Evolutionary conservation across 306 rosid species (phyloP).

Genomic region (Lablab purpureus): DNA sequence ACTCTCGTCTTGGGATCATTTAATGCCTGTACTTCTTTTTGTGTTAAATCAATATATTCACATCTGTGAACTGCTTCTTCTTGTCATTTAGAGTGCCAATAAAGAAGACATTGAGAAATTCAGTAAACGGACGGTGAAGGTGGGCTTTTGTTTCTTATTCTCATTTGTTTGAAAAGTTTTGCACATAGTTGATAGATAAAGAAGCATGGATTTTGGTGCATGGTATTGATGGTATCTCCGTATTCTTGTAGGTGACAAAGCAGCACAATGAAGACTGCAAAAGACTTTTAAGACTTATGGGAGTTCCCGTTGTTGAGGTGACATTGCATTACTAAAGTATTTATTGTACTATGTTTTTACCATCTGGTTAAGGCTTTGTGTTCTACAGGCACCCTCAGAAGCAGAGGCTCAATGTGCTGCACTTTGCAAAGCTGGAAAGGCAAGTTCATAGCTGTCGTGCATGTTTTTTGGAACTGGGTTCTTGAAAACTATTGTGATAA

Average conservation of each 20-base stretch:
- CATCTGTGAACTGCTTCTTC: slow-evolving; percentile 38
- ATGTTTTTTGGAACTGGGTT: slow-evolving; percentile 33
- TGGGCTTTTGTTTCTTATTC: slow-evolving; percentile 46
- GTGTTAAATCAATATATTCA: slow-evolving; percentile 6
- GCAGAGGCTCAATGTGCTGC: slow-evolving; percentile 99
- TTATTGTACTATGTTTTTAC: slow-evolving; percentile 23
- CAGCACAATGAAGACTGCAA: slow-evolving; percentile 97
- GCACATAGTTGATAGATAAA: background rate
- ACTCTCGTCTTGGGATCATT: slow-evolving; percentile 9
- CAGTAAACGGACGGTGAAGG: slow-evolving; percentile 98
- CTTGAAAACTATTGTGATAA: slow-evolving; percentile 20
- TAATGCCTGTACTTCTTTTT: slow-evolving; percentile 20
- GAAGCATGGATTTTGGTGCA: slow-evolving; percentile 8
- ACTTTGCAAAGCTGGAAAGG: slow-evolving; percentile 93
- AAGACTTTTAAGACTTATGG: slow-evolving; percentile 92
- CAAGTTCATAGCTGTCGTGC: slow-evolving; percentile 53
- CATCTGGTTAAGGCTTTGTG: slow-evolving; percentile 45
- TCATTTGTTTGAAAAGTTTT: slow-evolving; percentile 21
- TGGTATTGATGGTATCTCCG: slow-evolving; percentile 38
- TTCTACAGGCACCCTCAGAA: slow-evolving; percentile 93
- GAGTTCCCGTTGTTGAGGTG: slow-evolving; percentile 98
- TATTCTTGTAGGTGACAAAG: slow-evolving; percentile 78
- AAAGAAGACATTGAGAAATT: slow-evolving; percentile 95
- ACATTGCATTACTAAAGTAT: slow-evolving; percentile 43
- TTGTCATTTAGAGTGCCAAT: slow-evolving; percentile 65